A percentile compares a stretch with the other conserved stretches of the same genome.
These are phyloP conservation scores for Fusarium sp. DNA, from an alignment of 2,329 filamentous ascomycete species.

Conservation along the genomic window DNA sequence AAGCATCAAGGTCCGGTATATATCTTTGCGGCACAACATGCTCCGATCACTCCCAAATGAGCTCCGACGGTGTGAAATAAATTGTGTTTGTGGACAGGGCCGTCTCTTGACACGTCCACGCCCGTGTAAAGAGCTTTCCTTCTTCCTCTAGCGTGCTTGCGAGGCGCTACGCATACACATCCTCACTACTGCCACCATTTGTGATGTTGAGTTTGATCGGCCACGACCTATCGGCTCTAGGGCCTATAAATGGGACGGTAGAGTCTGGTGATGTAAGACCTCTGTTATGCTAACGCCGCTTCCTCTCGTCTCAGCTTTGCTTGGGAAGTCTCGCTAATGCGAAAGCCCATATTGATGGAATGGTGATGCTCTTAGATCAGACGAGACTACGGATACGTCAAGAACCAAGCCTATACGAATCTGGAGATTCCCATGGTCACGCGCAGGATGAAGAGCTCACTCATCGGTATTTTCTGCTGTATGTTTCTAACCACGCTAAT, in stretches of 20 bases:
- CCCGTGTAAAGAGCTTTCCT: not conserved
- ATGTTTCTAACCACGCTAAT: too few relatives aligned
- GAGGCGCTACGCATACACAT: not conserved
- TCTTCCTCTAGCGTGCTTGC: not conserved
- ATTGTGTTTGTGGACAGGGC: not conserved
- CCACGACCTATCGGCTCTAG: not conserved
- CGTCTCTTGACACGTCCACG: not conserved
- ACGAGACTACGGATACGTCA: too few relatives aligned
- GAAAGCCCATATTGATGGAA: too few relatives aligned
- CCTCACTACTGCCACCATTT: accelerated
- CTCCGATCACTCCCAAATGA: not conserved
- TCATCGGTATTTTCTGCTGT: too few relatives aligned
- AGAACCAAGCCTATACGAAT: too few relatives aligned
- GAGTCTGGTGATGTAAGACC: not conserved
- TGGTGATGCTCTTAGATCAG: too few relatives aligned
- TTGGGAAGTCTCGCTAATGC: too few relatives aligned
- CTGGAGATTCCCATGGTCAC: too few relatives aligned
- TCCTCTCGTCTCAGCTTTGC: too few relatives aligned
- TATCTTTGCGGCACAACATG: not conserved
- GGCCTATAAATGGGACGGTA: not conserved
- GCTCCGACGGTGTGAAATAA: not conserved
- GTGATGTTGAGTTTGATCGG: not conserved
- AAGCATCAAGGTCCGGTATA: not conserved
- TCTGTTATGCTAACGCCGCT: too few relatives aligned
- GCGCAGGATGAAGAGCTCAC: too few relatives aligned